Conservation (phyloP, 305 asterid species). For the Rubia balearica region DNA sequence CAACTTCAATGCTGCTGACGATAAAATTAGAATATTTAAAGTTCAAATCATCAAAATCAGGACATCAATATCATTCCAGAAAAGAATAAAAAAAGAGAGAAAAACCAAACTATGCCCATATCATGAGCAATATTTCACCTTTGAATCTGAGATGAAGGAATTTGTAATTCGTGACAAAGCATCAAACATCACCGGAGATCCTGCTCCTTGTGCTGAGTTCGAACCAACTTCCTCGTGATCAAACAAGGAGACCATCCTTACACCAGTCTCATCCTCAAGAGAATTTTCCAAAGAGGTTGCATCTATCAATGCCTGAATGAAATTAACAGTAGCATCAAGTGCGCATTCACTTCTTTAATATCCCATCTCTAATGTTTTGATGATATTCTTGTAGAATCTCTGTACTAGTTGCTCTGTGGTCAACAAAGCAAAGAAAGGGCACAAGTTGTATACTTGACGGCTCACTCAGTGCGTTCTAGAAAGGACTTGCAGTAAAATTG, state of each 20-base stretch:
- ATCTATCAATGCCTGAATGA: constrained; percentile 77
- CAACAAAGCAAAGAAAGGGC: not conserved
- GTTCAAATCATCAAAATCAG: no score
- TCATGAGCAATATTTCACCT: constrained; percentile 34
- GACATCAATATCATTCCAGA: not conserved
- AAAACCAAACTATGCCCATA: not conserved
- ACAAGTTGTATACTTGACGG: not conserved
- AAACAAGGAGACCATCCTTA: constrained; percentile 86
- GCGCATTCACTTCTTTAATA: not conserved
- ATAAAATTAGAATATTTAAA: not conserved
- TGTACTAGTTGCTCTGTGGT: not conserved
- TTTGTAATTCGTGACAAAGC: constrained; percentile 79
- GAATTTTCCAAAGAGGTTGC: constrained; percentile 61
- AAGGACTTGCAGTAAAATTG: not conserved
- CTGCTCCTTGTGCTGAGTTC: constrained; percentile 95
- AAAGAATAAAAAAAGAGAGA: not conserved
- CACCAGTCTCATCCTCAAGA: constrained; percentile 76
- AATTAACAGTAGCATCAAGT: constrained; percentile 11
- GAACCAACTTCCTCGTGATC: constrained; percentile 99
- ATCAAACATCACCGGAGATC: constrained; percentile 84
- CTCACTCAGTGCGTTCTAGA: not conserved
- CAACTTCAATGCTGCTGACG: not conserved
- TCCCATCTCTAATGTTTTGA: not conserved
- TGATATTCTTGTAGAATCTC: not conserved
- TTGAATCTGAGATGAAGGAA: constrained; percentile 65